Percentiles rank a stretch among this genome's conserved stretches.
These are phyloP conservation scores for Bolboschoenoplectus hybrid DNA, from an alignment of 202 grass and related monocot species.

Conservation along the genomic window DNA sequence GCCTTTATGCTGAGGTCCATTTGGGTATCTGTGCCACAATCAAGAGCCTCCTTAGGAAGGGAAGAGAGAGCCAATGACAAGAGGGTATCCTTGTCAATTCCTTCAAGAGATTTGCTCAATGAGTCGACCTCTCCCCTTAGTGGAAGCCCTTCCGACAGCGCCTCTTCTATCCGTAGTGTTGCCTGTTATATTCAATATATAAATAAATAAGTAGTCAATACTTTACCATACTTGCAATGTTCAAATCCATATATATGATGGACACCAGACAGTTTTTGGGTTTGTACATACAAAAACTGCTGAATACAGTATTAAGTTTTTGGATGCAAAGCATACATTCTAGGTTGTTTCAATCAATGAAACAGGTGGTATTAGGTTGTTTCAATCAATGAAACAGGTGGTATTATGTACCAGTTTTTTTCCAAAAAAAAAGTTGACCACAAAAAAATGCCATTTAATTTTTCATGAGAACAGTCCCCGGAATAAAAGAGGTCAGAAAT, in stretches of 20 bases:
- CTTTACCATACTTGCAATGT: neutral
- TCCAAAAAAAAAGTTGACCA: neutral
- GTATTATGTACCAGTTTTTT: too few relatives aligned
- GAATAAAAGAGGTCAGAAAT: neutral
- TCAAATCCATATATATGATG: neutral
- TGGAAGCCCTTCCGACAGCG: conserved; percentile 80
- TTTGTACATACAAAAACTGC: neutral
- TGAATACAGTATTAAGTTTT: neutral
- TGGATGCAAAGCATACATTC: too few relatives aligned
- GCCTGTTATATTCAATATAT: conserved; percentile 38
- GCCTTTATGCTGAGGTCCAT: conserved; percentile 86
- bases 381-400: too few relatives aligned
- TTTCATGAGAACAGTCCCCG: neutral
- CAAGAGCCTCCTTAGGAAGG: conserved; percentile 81
- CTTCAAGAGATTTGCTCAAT: conserved; percentile 73
- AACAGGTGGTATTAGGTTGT: too few relatives aligned
- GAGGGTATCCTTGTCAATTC: conserved; percentile 94
- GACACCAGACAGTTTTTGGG: neutral
- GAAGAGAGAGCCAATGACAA: conserved; percentile 82
- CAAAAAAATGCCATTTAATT: conserved; percentile 2
- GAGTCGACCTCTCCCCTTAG: conserved; percentile 69
- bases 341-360: too few relatives aligned
- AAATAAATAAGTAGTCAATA: neutral
- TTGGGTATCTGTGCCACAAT: conserved; percentile 65
- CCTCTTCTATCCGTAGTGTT: conserved; percentile 83